These are phyloP conservation scores for Malassezia japonica DNA, from an alignment of 1,284 basidiomycete genomes.

Conservation along the genomic window DNA sequence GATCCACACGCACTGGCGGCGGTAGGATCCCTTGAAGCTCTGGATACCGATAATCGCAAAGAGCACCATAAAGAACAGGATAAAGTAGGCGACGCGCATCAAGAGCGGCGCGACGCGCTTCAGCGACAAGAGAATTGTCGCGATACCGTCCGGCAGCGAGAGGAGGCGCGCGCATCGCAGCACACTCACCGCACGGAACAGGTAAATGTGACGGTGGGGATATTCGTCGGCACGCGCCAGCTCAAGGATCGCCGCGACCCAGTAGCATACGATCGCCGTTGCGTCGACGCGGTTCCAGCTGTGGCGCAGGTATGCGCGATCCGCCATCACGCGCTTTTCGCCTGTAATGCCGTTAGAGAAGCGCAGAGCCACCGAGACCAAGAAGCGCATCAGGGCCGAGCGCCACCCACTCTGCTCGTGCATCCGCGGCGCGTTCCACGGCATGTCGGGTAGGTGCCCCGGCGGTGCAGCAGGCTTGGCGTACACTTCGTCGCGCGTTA, in stretches of 20 bases:
- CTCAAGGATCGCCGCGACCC: constrained; percentile 65
- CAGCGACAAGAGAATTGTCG: constrained; percentile 83
- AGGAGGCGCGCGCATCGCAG: constrained; percentile 73
- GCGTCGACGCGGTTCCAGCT: constrained; percentile 89
- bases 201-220: constrained; percentile 62
- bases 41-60: constrained; percentile 57
- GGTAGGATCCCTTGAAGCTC: constrained; percentile 44
- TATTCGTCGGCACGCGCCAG: constrained; percentile 59
- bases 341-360: constrained; percentile 15
- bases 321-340: not conserved
- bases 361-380: not conserved
- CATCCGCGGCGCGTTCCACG: not conserved
- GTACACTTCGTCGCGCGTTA: not conserved
- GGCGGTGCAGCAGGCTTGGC: not conserved
- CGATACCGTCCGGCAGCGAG: constrained; percentile 81
- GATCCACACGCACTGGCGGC: constrained; percentile 42
- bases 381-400: too few species aligned
- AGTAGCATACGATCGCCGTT: constrained; percentile 70
- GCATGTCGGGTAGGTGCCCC: not conserved
- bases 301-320: constrained; percentile 67
- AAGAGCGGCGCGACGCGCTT: constrained; percentile 82
- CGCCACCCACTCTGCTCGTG: not conserved
- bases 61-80: constrained; percentile 75
- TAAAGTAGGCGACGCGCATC: constrained; percentile 79
- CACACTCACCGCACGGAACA: constrained; percentile 83